A percentile compares a stretch with the other conserved stretches of the same genome.
Evolutionary conservation across 495 filamentous ascomycete species (phyloP).

Genomic region (Daldinia childiae): DNA sequence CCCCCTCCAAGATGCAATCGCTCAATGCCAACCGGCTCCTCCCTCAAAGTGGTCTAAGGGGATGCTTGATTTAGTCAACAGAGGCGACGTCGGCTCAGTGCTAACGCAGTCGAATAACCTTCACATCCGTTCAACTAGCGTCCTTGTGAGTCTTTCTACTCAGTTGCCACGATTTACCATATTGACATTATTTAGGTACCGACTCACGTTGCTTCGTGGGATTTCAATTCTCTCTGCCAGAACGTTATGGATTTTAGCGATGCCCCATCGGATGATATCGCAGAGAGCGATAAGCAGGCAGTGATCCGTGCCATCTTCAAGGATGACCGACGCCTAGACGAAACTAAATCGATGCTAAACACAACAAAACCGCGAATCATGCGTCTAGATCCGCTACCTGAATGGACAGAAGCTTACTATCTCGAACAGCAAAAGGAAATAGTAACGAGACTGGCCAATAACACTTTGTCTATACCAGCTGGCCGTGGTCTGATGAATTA

Average conservation of each 20-base stretch:
- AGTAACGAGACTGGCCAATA: slow-evolving; percentile 81
- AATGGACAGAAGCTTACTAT: slow-evolving; percentile 85
- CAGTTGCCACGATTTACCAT: background rate
- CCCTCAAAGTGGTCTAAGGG: slow-evolving; percentile 76
- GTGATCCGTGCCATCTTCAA: slow-evolving; percentile 87
- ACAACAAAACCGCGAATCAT: slow-evolving; percentile 79
- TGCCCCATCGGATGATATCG: slow-evolving; percentile 52
- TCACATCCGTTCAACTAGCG: slow-evolving; percentile 49
- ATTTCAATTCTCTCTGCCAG: slow-evolving; percentile 71
- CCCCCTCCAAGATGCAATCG: slow-evolving; percentile 84
- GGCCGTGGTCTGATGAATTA: slow-evolving; percentile 87
- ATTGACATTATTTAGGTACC: slow-evolving; percentile 52
- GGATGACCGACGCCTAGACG: slow-evolving; percentile 86
- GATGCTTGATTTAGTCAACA: slow-evolving; percentile 78
- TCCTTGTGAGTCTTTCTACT: slow-evolving; percentile 40
- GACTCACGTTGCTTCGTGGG: slow-evolving; percentile 73
- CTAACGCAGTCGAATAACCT: slow-evolving; percentile 58
- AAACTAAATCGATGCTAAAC: slow-evolving; percentile 81
- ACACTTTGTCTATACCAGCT: slow-evolving; percentile 86
- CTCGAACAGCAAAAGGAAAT: slow-evolving; percentile 93
- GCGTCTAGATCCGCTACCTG: slow-evolving; percentile 75
- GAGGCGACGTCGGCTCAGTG: slow-evolving; percentile 80
- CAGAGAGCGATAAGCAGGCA: slow-evolving; percentile 79
- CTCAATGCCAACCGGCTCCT: slow-evolving; percentile 80
- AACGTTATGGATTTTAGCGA: slow-evolving; percentile 54